Evolutionary conservation across 2,329 filamentous ascomycete genomes (phyloP).

Genomic region (Alternaria gansuensis): DNA sequence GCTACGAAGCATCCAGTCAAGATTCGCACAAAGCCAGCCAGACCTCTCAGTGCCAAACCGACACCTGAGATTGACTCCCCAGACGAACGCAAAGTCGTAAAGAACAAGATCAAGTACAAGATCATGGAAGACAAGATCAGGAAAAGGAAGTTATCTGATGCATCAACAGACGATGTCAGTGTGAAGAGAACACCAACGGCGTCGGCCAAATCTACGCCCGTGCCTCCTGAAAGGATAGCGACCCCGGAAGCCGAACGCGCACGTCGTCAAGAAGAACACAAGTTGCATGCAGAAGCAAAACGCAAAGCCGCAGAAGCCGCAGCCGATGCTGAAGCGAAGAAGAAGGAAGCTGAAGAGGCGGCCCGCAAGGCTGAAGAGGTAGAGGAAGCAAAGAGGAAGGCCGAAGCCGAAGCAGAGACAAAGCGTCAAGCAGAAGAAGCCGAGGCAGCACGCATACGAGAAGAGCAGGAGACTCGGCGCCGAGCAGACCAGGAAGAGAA

Average conservation of each 20-base stretch:
- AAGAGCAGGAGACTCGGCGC: conserved; percentile 44
- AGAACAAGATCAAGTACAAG: conserved; percentile 47
- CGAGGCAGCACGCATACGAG: conserved; percentile 44
- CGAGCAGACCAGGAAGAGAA: conserved; percentile 43
- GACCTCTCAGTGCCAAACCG: conserved; percentile 39
- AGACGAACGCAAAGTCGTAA: conserved; percentile 46
- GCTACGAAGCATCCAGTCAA: conserved; percentile 38
- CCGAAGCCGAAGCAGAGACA: conserved; percentile 44
- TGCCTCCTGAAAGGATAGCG: conserved; percentile 46
- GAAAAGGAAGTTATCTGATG: conserved; percentile 46
- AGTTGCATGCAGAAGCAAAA: conserved; percentile 40
- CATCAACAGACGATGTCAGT: conserved; percentile 41
- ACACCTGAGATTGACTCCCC: conserved; percentile 49
- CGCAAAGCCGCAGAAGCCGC: conserved; percentile 35
- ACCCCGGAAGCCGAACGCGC: conserved; percentile 49
- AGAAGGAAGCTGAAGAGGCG: conserved; percentile 41
- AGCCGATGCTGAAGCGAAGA: conserved; percentile 39
- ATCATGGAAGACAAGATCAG: conserved; percentile 46
- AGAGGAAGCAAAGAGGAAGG: conserved; percentile 40
- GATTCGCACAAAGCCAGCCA: conserved; percentile 40
- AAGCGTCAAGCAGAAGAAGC: conserved; percentile 45
- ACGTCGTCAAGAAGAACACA: conserved; percentile 48
- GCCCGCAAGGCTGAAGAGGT: conserved; percentile 43
- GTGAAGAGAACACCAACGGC: conserved; percentile 46
- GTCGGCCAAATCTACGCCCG: conserved; percentile 50